Evolutionary conservation across 2,329 filamentous ascomycete species (phyloP), one percentile per base, ranked within the genome.

Genomic region (Aspergillus carbonarius): DNA sequence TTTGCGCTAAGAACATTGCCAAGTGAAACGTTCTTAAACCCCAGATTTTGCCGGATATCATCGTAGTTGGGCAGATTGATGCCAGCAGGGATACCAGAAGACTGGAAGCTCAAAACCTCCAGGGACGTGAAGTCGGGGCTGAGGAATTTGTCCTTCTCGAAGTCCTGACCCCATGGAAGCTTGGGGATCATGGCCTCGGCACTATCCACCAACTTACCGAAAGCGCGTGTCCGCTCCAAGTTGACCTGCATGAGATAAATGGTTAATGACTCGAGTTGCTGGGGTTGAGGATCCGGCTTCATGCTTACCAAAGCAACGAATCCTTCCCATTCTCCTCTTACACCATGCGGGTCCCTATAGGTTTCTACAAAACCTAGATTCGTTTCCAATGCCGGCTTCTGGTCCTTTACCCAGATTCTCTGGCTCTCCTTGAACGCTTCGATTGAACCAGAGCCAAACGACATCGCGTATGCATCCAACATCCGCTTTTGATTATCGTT

Each of bases 81-180:
- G 25, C 84, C 84, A 13, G 83, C 84, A 18, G 85, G 85, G 48
- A 88, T 85, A 58, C 84, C 85, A 54, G 81, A 84, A 8, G 84
- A 83, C 20, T 85, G 83, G 67, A 97, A 97, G 0, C 89, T 92
- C 60, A 97, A 77, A 2, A 97, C 92, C 74, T 99, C 95, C 1
- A 98, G 82, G 9, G 90, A 95, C 0, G 95, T 98, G 72, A 99
- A 99, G 74, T 99, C 95, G 0, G 95, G 95, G 54, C 91, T 93
- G 35, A 96, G 78, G 76, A 99, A 99, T 70, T 90, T 92, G 79
- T 97, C 93, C 77, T 98, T 98, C 73, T 99, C 95, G 65, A 98
- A 99, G 0, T 91, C 90, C 48, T 85, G 84, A 35, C 82, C 80
- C 95, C 95, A 99, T 0, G 95, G 95, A 13, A 99, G 80, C 62